Conservation (phyloP, 805 yeast species). For the Yamadazyma kitorensis region DNA sequence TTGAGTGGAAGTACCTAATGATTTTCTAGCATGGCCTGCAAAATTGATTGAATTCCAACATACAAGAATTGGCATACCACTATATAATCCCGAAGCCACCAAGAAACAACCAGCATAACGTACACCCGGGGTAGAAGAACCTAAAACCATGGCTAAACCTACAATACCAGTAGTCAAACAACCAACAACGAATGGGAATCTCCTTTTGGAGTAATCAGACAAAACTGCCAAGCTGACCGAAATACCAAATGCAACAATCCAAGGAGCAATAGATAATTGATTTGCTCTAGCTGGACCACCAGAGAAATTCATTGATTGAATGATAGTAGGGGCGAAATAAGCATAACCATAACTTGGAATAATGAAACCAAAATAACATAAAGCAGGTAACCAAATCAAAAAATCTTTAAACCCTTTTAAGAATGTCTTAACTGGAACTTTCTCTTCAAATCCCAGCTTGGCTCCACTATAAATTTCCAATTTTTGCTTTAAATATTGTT, state of each 20-base stretch:
- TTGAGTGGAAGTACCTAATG: conserved; percentile 57
- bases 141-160: conserved; percentile 58
- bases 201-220: conserved; percentile 53
- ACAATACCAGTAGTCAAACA: conserved; percentile 34
- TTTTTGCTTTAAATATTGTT: conserved; percentile 55
- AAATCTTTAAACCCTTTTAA: conserved; percentile 55
- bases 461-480: conserved; percentile 38
- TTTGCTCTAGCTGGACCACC: conserved; percentile 67
- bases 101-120: conserved; percentile 67
- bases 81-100: conserved; percentile 54
- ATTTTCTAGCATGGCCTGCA: conserved; percentile 60
- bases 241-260: conserved; percentile 72
- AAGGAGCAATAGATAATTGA: conserved; percentile 80
- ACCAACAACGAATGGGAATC: conserved; percentile 44
- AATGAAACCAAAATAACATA: conserved; percentile 62
- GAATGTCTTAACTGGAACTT: conserved; percentile 46
- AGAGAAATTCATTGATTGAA: conserved; percentile 53
- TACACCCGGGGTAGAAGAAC: conserved; percentile 34
- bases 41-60: conserved; percentile 66
- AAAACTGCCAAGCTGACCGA: conserved; percentile 58
- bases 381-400: conserved; percentile 53
- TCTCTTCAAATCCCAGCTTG: conserved; percentile 49
- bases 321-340: conserved; percentile 67
- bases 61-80: conserved; percentile 65
- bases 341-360: conserved; percentile 78